Evolutionary conservation across 2,329 filamentous ascomycete species (phyloP), one percentile per base, ranked within the genome.

Genomic region (Pyricularia grisea): DNA sequence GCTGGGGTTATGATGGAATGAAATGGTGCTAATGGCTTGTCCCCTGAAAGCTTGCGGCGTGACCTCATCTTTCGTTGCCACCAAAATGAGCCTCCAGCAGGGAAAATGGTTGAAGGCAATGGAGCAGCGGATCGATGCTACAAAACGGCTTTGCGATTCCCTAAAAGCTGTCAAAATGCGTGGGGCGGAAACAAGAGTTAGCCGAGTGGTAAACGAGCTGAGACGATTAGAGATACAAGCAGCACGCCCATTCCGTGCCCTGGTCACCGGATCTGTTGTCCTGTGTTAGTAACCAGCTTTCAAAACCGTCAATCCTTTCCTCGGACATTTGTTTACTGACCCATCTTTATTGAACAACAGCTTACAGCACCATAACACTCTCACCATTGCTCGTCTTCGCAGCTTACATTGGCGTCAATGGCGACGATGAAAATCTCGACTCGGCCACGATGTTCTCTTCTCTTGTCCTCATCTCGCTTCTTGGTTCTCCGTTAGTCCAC

Each of bases 111-210:
- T 85, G 23, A 77, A 81, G 67, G 82, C 82, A 12, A 83, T 84
- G 17, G 78, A 85, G 71, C 75, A 75, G 36, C 80, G 83, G 2
- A 80, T 86, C 31, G 81, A 79, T 3, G 78, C 79, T 11, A 85
- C 83, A 0, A 77, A 80, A 4, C 77, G 78, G 3, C 81, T 84
- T 72, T 75, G 85, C 1, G 79, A 78, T 7, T 81, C 79, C 17
- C 84, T 86, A 75, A 85, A 83, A 71, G 80, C 79, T 23, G 77
- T 85, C 67, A 85, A 84, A 71, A 80, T 85, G 70, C 77, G 81
- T 0, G 31, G 20, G 3, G 65, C 25, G 5, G 33, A 67, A 25
- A 25, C 33, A 9, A 42, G 65, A 25, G 65, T 55, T 10, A 25
- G 23, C 65, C 14, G 23, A 27, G 33, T 36, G 30, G 42, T 55